phyloP scores from a whole-genome alignment of 352 stramenopile species.

The Pythium pyrilobum region DNA sequence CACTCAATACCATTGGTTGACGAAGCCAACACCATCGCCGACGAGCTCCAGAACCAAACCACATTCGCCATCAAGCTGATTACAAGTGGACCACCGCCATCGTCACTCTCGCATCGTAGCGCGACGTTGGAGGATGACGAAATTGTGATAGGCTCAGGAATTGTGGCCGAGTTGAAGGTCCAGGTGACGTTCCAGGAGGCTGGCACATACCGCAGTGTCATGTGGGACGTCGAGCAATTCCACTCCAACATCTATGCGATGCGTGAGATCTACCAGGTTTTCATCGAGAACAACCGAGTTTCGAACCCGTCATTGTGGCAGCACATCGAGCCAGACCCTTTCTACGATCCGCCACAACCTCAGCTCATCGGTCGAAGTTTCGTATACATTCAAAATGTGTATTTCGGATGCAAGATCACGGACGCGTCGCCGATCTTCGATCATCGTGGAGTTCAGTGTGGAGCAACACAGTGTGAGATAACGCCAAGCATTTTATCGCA shows the following conservation, averaged over 20 bases:
- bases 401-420: conserved; percentile 55
- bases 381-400: conserved; percentile 55
- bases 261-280: conserved; percentile 86
- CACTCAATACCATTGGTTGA: conserved; percentile 76
- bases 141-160: conserved; percentile 34
- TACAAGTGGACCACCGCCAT: conserved; percentile 27
- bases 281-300: conserved; percentile 66
- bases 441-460: conserved; percentile 28
- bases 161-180: conserved; percentile 68
- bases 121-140: conserved; percentile 51
- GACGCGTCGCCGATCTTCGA: conserved; percentile 62
- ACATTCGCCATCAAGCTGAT: conserved; percentile 68
- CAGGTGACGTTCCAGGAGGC: conserved; percentile 74
- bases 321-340: conserved; percentile 48
- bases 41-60: conserved; percentile 68
- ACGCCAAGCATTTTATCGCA: conserved; percentile 58
- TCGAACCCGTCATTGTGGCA: conserved; percentile 18
- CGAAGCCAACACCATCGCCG: conserved; percentile 82
- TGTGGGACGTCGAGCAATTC: conserved; percentile 82
- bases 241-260: conserved; percentile 75
- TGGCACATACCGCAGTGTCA: conserved; percentile 63
- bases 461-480: conserved; percentile 52
- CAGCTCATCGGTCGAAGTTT: conserved; percentile 75
- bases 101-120: conserved; percentile 22
- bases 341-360: conserved; percentile 61